Conservation (phyloP, 768 basidiomycete species). For the Naganishia randhawae region DNA sequence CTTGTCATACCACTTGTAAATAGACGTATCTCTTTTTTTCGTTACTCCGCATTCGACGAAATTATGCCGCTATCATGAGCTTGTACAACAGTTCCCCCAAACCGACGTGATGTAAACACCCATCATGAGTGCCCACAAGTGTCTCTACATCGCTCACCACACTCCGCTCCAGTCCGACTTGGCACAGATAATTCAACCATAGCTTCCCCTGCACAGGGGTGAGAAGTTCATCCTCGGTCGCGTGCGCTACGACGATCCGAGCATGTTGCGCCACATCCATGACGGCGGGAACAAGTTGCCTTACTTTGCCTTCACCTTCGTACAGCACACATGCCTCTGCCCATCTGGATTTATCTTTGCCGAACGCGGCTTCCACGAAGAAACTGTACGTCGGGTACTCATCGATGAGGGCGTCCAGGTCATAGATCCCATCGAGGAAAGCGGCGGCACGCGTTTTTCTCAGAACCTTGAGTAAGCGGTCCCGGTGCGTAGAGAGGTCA, state of each 20-base stretch:
- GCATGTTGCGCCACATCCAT: neutral
- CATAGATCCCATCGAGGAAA: conserved; percentile 40
- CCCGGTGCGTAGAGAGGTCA: neutral
- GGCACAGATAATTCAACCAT: conserved; percentile 28
- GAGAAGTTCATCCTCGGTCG: conserved; percentile 37
- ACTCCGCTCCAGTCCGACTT: neutral
- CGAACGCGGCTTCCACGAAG: conserved; percentile 37
- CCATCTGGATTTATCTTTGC: neutral
- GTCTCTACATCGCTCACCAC: conserved; percentile 33
- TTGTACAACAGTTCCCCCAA: conserved; percentile 29
- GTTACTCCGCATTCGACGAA: neutral
- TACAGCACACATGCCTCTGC: neutral
- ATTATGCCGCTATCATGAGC: neutral
- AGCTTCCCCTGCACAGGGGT: conserved; percentile 30
- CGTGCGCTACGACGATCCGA: conserved; percentile 35
- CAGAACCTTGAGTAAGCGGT: neutral
- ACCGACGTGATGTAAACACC: conserved; percentile 32
- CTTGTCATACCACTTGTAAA: conserved; percentile 9
- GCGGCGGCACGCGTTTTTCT: conserved; percentile 18
- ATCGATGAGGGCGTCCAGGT: conserved; percentile 32
- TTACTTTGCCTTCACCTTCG: neutral
- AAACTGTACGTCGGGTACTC: conserved; percentile 38
- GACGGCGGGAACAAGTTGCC: neutral
- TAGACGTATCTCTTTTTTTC: neutral
- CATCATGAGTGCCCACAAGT: conserved; percentile 34